These are phyloP conservation scores for Peronospora farinosa DNA, from an alignment of 352 stramenopile genomes.

Conservation along the genomic window DNA sequence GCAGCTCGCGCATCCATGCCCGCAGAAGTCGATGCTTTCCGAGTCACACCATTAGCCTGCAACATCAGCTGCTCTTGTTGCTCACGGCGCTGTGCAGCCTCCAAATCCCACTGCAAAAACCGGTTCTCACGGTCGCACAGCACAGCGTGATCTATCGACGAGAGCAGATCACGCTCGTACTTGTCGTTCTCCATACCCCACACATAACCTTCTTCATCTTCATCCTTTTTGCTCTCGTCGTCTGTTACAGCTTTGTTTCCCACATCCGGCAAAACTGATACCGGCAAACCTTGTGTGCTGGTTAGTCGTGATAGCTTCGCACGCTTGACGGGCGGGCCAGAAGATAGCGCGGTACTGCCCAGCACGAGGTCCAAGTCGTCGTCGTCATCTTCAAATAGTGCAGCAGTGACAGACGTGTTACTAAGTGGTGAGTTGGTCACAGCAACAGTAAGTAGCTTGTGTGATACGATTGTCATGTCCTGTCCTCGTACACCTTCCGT, in stretches of 20 bases:
- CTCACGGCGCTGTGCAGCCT: conserved; percentile 42
- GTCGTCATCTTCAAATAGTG: conserved; percentile 47
- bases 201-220: conserved; percentile 54
- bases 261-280: conserved; percentile 10
- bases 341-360: conserved; percentile 6
- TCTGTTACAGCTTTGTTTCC: conserved; percentile 24
- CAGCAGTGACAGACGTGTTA: conserved; percentile 46
- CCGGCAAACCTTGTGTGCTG: conserved; percentile 8
- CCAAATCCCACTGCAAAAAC: conserved; percentile 69
- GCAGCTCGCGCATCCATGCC: conserved; percentile 3
- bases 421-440: conserved; percentile 23
- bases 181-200: conserved; percentile 70
- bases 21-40: conserved; percentile 13
- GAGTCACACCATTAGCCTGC: conserved; percentile 14
- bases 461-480: conserved; percentile 1
- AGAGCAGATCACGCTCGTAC: conserved; percentile 64
- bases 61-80: conserved; percentile 29
- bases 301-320: conserved; percentile 23
- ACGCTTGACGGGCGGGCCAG: conserved; percentile 27
- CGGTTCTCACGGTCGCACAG: conserved; percentile 78
- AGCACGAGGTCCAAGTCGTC: conserved; percentile 24
- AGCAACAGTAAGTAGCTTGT: conserved; percentile 15
- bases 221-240: conserved; percentile 33
- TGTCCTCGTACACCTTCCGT: conserved; percentile 17
- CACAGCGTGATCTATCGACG: conserved; percentile 72